phyloP scores from a whole-genome alignment of 441 rosid species.

The Adansonia grandidieri region DNA sequence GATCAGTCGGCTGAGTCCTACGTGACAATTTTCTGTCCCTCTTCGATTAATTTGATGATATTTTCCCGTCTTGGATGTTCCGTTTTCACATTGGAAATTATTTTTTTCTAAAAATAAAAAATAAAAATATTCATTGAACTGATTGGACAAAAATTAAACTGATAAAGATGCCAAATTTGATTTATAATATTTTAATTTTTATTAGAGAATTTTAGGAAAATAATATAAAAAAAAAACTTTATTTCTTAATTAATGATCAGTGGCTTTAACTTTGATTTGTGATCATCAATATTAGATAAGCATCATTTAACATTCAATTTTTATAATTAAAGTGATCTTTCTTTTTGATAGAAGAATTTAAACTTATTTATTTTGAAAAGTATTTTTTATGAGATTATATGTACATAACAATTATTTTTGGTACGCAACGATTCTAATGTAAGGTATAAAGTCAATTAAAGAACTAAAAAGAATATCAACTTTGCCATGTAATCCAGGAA shows the following conservation, averaged over 20 bases:
- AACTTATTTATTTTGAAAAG: neutral
- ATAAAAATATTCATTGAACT: too few species aligned
- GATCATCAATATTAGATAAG: neutral
- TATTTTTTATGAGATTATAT: neutral
- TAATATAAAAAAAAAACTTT: neutral
- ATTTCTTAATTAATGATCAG: neutral
- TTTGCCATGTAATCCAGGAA: neutral
- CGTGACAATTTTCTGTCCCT: neutral
- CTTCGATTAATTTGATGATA: neutral
- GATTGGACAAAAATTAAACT: too few species aligned
- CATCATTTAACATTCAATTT: neutral
- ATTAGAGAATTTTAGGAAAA: neutral
- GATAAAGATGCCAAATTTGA: too few species aligned
- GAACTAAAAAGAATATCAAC: neutral
- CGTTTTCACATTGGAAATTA: neutral
- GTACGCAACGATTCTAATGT: neutral
- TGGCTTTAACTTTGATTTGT: neutral
- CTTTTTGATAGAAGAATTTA: neutral
- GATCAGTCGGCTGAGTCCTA: neutral
- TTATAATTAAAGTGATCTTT: neutral
- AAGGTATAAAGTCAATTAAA: neutral
- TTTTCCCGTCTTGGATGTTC: neutral
- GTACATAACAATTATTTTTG: neutral
- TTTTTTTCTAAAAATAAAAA: too few species aligned
- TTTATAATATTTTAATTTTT: too few species aligned